Evolutionary conservation across 441 rosid species (phyloP).

Genomic region (Euphorbia neoarborescens): DNA sequence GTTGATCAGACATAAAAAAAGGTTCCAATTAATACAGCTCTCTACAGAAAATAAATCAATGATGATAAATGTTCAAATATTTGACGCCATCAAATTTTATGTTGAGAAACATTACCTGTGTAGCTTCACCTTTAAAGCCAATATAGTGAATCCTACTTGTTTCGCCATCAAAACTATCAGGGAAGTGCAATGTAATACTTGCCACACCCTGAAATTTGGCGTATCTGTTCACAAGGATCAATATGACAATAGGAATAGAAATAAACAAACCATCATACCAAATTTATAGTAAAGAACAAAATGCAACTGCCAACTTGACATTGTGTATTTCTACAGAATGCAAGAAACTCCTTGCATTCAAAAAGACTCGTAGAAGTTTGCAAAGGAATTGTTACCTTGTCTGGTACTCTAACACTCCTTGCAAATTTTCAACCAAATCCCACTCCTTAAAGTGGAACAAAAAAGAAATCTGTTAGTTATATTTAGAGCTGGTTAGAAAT

Average conservation of each 20-base stretch:
- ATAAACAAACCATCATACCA: slow-evolving; percentile 4
- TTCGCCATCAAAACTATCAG: slow-evolving; percentile 74
- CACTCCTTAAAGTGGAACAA: slow-evolving; percentile 49
- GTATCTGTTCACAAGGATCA: slow-evolving; percentile 38
- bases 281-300: background rate
- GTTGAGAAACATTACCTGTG: slow-evolving; percentile 47
- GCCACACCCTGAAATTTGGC: slow-evolving; percentile 81
- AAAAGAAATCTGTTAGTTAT: background rate
- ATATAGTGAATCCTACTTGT: slow-evolving; percentile 66
- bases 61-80: background rate
- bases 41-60: background rate
- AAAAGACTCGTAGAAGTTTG: background rate
- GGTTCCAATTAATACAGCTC: slow-evolving; percentile 10
- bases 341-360: background rate
- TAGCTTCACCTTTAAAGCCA: slow-evolving; percentile 93
- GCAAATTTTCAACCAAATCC: slow-evolving; percentile 80
- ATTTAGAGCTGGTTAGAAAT: background rate
- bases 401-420: slow-evolving; percentile 78
- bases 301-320: slow-evolving; percentile 16
- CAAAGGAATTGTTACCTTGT: slow-evolving; percentile 50
- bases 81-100: slow-evolving; percentile 12
- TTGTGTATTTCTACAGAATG: background rate
- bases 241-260: slow-evolving; percentile 14
- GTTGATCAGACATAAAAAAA: slow-evolving; percentile 21
- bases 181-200: slow-evolving; percentile 78